A percentile compares a stretch with the other conserved stretches of the same genome.
phyloP scores from a whole-genome alignment of 2,329 filamentous ascomycete genomes.

The Ophiostoma himal-ulmi region DNA sequence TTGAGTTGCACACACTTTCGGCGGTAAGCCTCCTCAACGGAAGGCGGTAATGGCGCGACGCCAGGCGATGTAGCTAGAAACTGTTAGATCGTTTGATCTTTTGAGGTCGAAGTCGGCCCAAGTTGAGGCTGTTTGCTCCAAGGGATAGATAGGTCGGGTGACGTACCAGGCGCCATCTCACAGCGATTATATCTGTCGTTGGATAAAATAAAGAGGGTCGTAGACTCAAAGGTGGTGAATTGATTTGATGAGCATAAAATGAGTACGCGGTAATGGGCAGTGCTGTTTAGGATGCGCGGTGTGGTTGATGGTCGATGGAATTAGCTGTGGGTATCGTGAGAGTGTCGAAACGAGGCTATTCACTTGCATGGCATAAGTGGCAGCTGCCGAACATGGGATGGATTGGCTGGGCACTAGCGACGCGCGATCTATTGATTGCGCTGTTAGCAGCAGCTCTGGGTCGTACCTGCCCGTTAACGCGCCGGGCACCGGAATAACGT shows the following conservation, averaged over 20 bases:
- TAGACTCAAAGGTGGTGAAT: background rate
- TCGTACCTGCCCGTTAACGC: constrained; percentile 12
- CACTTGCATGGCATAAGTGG: background rate
- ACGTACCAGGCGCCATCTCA: constrained; percentile 26
- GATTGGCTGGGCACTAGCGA: background rate
- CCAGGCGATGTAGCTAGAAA: constrained; percentile 9
- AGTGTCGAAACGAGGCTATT: constrained; percentile 7
- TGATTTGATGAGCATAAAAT: background rate
- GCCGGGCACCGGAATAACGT: constrained; percentile 23
- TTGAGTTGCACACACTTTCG: constrained; percentile 94
- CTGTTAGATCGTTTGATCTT: background rate
- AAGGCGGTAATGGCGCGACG: constrained; percentile 63
- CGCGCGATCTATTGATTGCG: constrained; percentile 1
- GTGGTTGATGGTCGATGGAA: background rate
- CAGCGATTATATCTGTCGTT: background rate
- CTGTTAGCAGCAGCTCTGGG: background rate
- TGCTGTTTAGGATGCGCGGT: background rate
- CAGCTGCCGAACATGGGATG: background rate
- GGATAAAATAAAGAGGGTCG: no score
- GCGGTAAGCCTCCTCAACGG: constrained; percentile 91
- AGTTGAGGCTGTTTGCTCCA: background rate
- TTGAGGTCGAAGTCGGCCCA: background rate
- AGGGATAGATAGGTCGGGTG: constrained; percentile 4
- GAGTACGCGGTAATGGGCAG: background rate
- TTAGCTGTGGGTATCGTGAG: constrained; percentile 5